Conservation (phyloP, 2,329 filamentous ascomycete species). For the Penicillium sp. region DNA sequence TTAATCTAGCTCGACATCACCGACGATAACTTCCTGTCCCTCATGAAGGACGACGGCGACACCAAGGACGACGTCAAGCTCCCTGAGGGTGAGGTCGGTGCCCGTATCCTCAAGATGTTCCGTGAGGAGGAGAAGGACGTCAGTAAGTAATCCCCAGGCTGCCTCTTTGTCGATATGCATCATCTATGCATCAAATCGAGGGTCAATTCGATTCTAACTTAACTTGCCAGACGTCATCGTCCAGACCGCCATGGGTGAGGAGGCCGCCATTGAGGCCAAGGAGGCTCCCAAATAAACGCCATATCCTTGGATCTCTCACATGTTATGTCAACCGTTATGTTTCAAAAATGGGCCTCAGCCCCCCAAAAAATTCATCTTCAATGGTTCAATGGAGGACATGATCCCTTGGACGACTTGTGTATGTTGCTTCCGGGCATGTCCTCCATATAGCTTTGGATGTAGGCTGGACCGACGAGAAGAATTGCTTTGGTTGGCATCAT, state of each 20-base stretch:
- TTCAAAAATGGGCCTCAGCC: slow-evolving; percentile 26
- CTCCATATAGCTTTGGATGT: slow-evolving; percentile 37
- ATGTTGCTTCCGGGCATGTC: slow-evolving; percentile 27
- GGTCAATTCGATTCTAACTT: slow-evolving; percentile 3
- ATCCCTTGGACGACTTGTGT: slow-evolving; percentile 30
- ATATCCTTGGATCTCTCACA: slow-evolving; percentile 25
- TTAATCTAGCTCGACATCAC: slow-evolving; percentile 77
- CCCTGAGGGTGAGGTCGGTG: slow-evolving; percentile 84
- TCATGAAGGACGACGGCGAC: slow-evolving; percentile 83
- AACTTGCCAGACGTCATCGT: slow-evolving; percentile 75
- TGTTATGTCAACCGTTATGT: slow-evolving; percentile 36
- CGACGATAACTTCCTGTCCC: slow-evolving; percentile 91
- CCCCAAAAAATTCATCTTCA: slow-evolving; percentile 30
- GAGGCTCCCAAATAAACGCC: slow-evolving; percentile 64
- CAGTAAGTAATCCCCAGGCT: slow-evolving; percentile 65
- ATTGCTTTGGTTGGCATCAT: slow-evolving; percentile 41
- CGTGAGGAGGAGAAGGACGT: slow-evolving; percentile 83
- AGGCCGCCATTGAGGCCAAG: slow-evolving; percentile 90
- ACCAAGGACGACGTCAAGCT: slow-evolving; percentile 95
- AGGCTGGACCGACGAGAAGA: slow-evolving; percentile 35
- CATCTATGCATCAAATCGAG: no score
- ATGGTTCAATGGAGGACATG: slow-evolving; percentile 32
- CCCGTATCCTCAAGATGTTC: slow-evolving; percentile 83
- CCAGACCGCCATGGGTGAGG: slow-evolving; percentile 94
- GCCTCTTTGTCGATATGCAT: no score